These are phyloP conservation scores for Diplotaxis tenuifolia DNA, from an alignment of 345 rosid genomes.

Conservation along the genomic window DNA sequence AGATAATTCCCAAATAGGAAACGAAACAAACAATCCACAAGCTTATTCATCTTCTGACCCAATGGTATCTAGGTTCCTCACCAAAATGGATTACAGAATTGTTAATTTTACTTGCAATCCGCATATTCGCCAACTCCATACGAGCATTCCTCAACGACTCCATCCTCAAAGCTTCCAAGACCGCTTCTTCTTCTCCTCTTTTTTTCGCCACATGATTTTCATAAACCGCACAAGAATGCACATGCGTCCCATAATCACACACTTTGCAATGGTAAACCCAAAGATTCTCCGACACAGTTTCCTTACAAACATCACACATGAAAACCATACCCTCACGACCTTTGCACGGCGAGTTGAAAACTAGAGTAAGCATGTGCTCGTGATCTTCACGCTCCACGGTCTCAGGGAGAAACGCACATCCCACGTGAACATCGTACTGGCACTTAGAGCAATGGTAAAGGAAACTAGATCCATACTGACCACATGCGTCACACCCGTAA, in stretches of 20 bases:
- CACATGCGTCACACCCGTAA: conserved; percentile 24
- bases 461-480: conserved; percentile 19
- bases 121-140: neutral
- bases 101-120: neutral
- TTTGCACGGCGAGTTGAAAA: conserved; percentile 13
- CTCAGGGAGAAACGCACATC: conserved; percentile 18
- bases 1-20: neutral
- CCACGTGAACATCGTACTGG: conserved; percentile 21
- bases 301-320: conserved; percentile 1
- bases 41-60: neutral
- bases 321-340: neutral
- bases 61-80: conserved; percentile 4
- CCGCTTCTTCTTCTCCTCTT: neutral
- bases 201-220: neutral
- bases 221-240: conserved; percentile 22
- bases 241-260: conserved; percentile 10
- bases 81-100: conserved; percentile 15
- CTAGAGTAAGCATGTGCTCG: conserved; percentile 15
- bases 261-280: neutral
- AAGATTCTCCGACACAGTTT: neutral
- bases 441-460: conserved; percentile 17
- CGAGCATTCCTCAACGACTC: conserved; percentile 4
- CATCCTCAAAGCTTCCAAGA: neutral
- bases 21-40: neutral
- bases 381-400: conserved; percentile 17